Evolutionary conservation across 1,284 basidiomycete species (phyloP).

Genomic region (Tilletiopsis washingtonensis): DNA sequence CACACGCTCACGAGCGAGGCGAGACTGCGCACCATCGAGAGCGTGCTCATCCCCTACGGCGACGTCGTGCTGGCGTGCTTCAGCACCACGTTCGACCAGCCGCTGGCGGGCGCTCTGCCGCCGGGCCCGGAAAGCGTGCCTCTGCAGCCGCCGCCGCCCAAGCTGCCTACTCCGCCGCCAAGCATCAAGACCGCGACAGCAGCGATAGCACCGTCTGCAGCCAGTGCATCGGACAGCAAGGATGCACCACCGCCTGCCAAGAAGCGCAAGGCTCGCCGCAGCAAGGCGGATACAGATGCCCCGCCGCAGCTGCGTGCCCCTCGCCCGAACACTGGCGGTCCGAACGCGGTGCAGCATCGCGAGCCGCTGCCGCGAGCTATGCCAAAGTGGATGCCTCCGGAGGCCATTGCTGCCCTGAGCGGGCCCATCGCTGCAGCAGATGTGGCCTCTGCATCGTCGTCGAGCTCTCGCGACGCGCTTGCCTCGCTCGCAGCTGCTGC

Average conservation of each 20-base stretch:
- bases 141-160: background rate
- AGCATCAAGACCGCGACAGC: background rate
- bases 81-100: slow-evolving; percentile 45
- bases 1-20: slow-evolving; percentile 61
- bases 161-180: background rate
- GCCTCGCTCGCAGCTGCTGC: slow-evolving; percentile 8
- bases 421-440: background rate
- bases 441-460: slow-evolving; percentile 1
- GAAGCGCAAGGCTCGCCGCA: too few relatives aligned
- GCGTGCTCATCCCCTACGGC: slow-evolving; percentile 90
- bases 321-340: too few relatives aligned
- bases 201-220: too few relatives aligned
- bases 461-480: slow-evolving; percentile 13
- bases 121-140: background rate
- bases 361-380: too few relatives aligned
- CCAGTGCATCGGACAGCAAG: too few relatives aligned
- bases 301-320: too few relatives aligned
- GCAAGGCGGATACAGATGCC: too few relatives aligned
- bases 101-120: slow-evolving; percentile 11
- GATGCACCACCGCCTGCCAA: too few relatives aligned
- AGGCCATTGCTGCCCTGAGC: background rate
- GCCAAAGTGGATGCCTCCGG: too few relatives aligned
- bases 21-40: slow-evolving; percentile 61
- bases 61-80: slow-evolving; percentile 52
- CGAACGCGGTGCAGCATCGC: too few relatives aligned